These are phyloP conservation scores for Cytospora piceicola DNA, from an alignment of 2,329 filamentous ascomycete genomes.

Conservation along the genomic window DNA sequence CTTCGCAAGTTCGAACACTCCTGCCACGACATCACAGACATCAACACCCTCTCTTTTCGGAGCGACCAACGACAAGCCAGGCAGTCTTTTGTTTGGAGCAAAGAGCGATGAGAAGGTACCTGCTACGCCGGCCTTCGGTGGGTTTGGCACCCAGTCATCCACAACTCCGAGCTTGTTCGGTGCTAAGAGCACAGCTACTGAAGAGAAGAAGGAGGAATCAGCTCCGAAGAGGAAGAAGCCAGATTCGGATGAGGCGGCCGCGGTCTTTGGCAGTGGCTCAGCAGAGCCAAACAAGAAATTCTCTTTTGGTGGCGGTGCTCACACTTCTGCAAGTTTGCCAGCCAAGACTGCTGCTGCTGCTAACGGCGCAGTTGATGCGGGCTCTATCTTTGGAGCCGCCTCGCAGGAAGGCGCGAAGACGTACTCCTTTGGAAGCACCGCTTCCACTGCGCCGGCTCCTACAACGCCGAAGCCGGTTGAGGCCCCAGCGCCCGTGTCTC, in stretches of 20 bases:
- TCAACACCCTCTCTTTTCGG: slow-evolving; percentile 37
- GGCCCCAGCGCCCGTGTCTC: slow-evolving; percentile 16
- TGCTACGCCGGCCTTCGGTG: slow-evolving; percentile 13
- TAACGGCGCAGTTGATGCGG: slow-evolving; percentile 29
- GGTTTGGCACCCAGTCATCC: slow-evolving; percentile 25
- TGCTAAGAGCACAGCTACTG: slow-evolving; percentile 5
- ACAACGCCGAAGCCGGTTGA: slow-evolving; percentile 13
- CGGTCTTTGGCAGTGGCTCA: slow-evolving; percentile 21
- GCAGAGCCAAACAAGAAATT: slow-evolving; percentile 21
- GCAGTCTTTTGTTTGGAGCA: slow-evolving; percentile 26
- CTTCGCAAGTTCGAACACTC: slow-evolving; percentile 37
- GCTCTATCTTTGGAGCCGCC: slow-evolving; percentile 27
- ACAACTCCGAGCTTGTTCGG: slow-evolving; percentile 27
- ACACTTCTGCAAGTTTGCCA: slow-evolving; percentile 22
- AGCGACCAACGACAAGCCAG: slow-evolving; percentile 24
- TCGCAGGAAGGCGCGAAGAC: slow-evolving; percentile 23
- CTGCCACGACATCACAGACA: slow-evolving; percentile 30
- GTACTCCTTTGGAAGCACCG: slow-evolving; percentile 26
- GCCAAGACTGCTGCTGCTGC: slow-evolving; percentile 31
- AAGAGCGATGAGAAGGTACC: slow-evolving; percentile 18
- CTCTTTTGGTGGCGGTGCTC: slow-evolving; percentile 26
- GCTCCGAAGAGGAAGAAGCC: slow-evolving; percentile 27
- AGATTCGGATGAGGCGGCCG: slow-evolving; percentile 20
- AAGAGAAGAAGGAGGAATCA: slow-evolving; percentile 27
- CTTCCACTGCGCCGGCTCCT: slow-evolving; percentile 11